Evolutionary conservation across 106 monocot species (phyloP).

Genomic region (Phalaenopsis equestris): DNA sequence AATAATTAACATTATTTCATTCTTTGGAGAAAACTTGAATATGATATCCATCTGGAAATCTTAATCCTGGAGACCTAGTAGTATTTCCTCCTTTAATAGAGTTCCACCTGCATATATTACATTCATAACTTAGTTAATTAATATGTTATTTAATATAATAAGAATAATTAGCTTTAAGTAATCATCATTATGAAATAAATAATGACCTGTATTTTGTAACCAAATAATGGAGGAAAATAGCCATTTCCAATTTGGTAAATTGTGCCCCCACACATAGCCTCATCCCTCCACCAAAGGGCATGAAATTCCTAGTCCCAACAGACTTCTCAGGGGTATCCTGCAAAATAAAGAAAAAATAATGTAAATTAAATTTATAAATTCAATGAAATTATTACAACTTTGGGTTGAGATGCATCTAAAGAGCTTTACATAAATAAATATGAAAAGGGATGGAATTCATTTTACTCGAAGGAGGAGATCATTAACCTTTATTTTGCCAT

Average conservation of each 20-base stretch:
- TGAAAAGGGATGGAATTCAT: too few relatives aligned
- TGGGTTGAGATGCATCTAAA: too few relatives aligned
- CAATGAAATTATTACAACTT: too few relatives aligned
- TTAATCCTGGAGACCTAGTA: slow-evolving; percentile 46
- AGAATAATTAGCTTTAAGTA: too few relatives aligned
- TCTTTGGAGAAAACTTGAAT: slow-evolving; percentile 28
- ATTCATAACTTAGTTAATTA: neutral
- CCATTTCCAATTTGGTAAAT: slow-evolving; percentile 54
- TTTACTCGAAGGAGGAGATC: too few relatives aligned
- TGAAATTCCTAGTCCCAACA: slow-evolving; percentile 42
- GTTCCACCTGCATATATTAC: slow-evolving; percentile 22
- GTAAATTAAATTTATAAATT: too few relatives aligned
- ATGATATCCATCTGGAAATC: slow-evolving; percentile 60
- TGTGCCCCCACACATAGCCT: slow-evolving; percentile 63
- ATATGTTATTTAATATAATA: too few relatives aligned
- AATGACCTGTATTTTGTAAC: slow-evolving; percentile 45
- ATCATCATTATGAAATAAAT: too few relatives aligned
- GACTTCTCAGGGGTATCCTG: slow-evolving; percentile 22
- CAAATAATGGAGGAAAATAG: slow-evolving; percentile 52
- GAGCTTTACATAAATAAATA: too few relatives aligned
- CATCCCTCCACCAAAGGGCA: slow-evolving; percentile 65
- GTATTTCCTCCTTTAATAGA: slow-evolving; percentile 45
- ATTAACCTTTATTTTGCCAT: too few relatives aligned
- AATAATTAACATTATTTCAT: slow-evolving; percentile 12
- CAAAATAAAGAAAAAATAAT: slow-evolving; percentile 10